Evolutionary conservation across 192 early-diverging fungal genomes (phyloP), one percentile per base, ranked within the genome.

Genomic region (Coemansia sp.): DNA sequence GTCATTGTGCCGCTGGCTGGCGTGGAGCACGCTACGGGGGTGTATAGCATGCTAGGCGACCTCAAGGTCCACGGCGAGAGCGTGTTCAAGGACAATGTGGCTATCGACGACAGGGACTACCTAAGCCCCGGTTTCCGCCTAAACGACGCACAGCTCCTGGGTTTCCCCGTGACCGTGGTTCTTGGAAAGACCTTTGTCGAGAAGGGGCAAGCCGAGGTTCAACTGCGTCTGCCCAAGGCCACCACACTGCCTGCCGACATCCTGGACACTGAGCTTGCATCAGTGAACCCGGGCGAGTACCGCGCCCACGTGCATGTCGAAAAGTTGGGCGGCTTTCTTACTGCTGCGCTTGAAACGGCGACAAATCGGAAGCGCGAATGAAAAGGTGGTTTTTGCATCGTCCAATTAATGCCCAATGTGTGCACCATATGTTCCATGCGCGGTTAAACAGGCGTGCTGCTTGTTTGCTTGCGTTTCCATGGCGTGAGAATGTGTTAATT

Each of bases 141-240:
- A 64, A 86, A 89, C 53, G 92, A 94, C 53, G 86, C 89, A 8
- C 82, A 86, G 56, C 55, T 94, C 59, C 81, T 96, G 55, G 93
- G 93, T 12, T 89, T 91, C 69, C 91, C 93, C 0, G 83, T 78
- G 54, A 81, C 91, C 13, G 67, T 93, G 3, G 82, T 94, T 7
- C 53, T 92, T 44, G 93, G 93, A 0, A 86, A 84, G 66, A 77
- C 83, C 5, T 82, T 79, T 33, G 56, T 50, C 22, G 53, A 18
- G 22, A 21, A 53, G 14, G 53, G 42, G 0, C 57, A 66, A 30
- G 74, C 67, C 17, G 74, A 78, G 38, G 68, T 78, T 9, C 74
- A 78, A 56, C 25, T 78, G 51, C 74, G 74, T 14, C 41, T 78
- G 19, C 74, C 74, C 4, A 21, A 23, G 40, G 33, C 60, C 44